phyloP scores from a whole-genome alignment of 2,329 filamentous ascomycete species.

The Phyllosticta citrichinensis region DNA sequence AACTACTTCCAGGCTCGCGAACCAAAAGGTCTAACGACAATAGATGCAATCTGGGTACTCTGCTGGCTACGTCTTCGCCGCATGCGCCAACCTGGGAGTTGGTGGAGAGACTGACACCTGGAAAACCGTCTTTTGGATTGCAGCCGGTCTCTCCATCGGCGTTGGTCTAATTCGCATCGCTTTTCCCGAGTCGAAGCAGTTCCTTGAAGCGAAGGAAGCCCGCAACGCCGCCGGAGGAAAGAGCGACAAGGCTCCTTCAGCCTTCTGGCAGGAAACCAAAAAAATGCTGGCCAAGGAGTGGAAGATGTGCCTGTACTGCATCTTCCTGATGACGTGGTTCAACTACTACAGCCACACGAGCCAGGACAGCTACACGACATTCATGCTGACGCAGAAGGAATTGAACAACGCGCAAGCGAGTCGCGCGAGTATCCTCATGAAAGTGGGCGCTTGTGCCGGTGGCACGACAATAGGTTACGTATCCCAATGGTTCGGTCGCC shows the following conservation, averaged over 20 bases:
- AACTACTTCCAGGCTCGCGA: background rate
- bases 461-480: conserved; percentile 64
- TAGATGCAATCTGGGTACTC: conserved; percentile 70
- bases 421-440: conserved; percentile 73
- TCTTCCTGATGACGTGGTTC: conserved; percentile 65
- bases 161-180: conserved; percentile 57
- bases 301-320: conserved; percentile 68
- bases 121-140: conserved; percentile 71
- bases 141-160: conserved; percentile 54
- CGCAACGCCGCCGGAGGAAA: conserved; percentile 33
- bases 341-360: conserved; percentile 62
- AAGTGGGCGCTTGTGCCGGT: conserved; percentile 64
- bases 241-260: conserved; percentile 32
- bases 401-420: conserved; percentile 54
- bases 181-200: conserved; percentile 68
- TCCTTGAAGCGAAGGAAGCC: conserved; percentile 56
- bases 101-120: conserved; percentile 53
- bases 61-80: conserved; percentile 69
- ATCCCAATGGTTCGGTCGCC: conserved; percentile 65
- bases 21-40: background rate
- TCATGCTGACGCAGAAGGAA: conserved; percentile 65
- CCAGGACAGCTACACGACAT: conserved; percentile 74
- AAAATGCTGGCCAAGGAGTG: conserved; percentile 60
- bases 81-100: conserved; percentile 64
- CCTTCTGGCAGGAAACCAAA: conserved; percentile 61